Conservation (phyloP, 2,329 filamentous ascomycete species). For the Pseudogymnoascus sp. region DNA sequence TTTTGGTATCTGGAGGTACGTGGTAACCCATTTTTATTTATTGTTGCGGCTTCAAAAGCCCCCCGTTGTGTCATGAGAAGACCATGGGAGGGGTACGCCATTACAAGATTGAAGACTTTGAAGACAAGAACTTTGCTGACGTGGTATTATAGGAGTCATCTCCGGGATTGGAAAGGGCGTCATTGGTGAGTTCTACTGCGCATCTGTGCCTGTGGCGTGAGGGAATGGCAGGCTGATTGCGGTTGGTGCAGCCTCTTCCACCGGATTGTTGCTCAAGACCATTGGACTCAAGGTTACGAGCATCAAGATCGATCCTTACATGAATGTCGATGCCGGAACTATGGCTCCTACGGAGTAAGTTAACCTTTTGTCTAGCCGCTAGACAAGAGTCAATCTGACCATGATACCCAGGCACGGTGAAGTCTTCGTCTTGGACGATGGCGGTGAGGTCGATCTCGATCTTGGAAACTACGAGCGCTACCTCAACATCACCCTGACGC, state of each 20-base stretch:
- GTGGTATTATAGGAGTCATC: conserved; percentile 35
- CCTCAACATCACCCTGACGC: conserved; percentile 69
- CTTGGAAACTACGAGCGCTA: conserved; percentile 75
- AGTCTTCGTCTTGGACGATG: conserved; percentile 79
- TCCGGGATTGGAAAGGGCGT: conserved; percentile 56
- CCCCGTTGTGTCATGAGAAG: background rate
- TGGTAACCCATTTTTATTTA: background rate
- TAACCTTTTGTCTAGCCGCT: conserved; percentile 26
- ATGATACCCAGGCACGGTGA: conserved; percentile 62
- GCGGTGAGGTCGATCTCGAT: conserved; percentile 68
- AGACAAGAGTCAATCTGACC: conserved; percentile 14
- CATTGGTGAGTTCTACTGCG: conserved; percentile 44
- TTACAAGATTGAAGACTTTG: background rate
- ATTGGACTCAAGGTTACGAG: conserved; percentile 64
- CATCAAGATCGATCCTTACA: conserved; percentile 66
- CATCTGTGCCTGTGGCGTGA: conserved; percentile 10
- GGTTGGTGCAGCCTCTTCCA: conserved; percentile 51
- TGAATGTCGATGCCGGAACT: conserved; percentile 68
- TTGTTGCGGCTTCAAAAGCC: background rate
- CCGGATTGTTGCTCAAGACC: conserved; percentile 72
- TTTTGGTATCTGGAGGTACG: conserved; percentile 67
- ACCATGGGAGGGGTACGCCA: background rate
- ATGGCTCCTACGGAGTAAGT: conserved; percentile 58
- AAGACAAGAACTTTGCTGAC: conserved; percentile 15
- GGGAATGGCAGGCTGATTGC: conserved; percentile 19